Evolutionary conservation across 1,284 basidiomycete species (phyloP).

Genomic region (Cystobasidium sp.): DNA sequence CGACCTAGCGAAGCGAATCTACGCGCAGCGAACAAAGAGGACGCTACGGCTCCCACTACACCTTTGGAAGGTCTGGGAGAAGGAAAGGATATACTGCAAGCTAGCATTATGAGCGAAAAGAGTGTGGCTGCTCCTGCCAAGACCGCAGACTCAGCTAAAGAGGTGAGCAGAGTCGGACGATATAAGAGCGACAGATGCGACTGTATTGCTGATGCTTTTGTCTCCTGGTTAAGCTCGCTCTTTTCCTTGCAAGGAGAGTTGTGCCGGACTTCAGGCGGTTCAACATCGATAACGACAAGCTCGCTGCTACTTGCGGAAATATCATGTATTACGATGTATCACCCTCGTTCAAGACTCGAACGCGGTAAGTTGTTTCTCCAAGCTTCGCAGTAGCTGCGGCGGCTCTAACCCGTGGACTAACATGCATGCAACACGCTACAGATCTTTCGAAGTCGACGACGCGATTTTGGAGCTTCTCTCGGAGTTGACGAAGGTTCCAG

Average conservation of each 20-base stretch:
- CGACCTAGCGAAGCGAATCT: slow-evolving; percentile 9
- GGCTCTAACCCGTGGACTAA: too few species aligned
- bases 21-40: slow-evolving; percentile 10
- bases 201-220: not conserved
- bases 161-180: slow-evolving; percentile 12
- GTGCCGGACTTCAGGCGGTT: slow-evolving; percentile 80
- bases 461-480: slow-evolving; percentile 70
- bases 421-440: too few species aligned
- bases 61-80: slow-evolving; percentile 13
- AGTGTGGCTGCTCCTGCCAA: not conserved
- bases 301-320: slow-evolving; percentile 75
- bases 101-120: slow-evolving; percentile 32
- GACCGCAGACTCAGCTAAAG: slow-evolving; percentile 29
- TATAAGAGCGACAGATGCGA: not conserved
- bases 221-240: slow-evolving; percentile 63
- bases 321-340: slow-evolving; percentile 83
- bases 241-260: slow-evolving; percentile 71
- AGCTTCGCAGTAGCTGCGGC: too few species aligned
- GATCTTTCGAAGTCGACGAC: slow-evolving; percentile 57
- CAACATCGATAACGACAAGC: slow-evolving; percentile 82
- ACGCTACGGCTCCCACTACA: slow-evolving; percentile 15
- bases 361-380: slow-evolving; percentile 65
- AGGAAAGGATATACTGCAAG: slow-evolving; percentile 13
- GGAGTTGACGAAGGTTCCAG: slow-evolving; percentile 78
- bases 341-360: slow-evolving; percentile 75